Conservation (phyloP, 1,284 basidiomycete genomes). For the Pseudomicrostroma phylloplanum region DNA sequence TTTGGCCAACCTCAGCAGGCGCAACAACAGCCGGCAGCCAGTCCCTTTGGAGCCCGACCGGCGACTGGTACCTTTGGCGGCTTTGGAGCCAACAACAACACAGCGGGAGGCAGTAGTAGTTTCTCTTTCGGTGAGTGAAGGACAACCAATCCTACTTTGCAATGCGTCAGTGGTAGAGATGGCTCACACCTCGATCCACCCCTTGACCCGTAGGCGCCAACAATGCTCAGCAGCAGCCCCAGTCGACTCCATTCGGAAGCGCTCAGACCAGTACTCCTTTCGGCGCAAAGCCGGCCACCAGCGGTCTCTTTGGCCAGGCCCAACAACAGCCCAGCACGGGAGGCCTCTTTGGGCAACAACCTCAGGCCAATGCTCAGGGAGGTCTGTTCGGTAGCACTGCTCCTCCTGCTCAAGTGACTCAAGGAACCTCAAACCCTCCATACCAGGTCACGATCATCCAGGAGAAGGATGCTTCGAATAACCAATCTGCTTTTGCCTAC, state of each 20-base stretch:
- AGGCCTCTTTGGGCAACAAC: constrained; percentile 48
- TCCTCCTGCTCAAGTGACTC: constrained; percentile 12
- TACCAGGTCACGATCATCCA: constrained; percentile 6
- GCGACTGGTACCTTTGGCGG: constrained; percentile 28
- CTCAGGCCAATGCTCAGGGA: not conserved
- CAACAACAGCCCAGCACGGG: constrained; percentile 41
- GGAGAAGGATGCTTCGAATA: constrained; percentile 14
- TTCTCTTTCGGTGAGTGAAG: constrained; percentile 7
- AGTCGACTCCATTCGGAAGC: constrained; percentile 32
- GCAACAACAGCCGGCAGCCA: constrained; percentile 26
- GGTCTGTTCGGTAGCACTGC: constrained; percentile 14
- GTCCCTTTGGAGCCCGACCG: constrained; percentile 37
- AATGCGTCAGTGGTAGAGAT: too few relatives aligned
- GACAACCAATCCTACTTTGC: too few relatives aligned
- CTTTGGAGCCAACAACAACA: constrained; percentile 13
- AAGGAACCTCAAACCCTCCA: constrained; percentile 17
- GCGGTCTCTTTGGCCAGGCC: constrained; percentile 34
- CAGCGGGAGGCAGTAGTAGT: constrained; percentile 8
- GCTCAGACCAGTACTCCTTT: not conserved
- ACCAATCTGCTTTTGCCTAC: constrained; percentile 11
- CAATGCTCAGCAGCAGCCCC: constrained; percentile 27
- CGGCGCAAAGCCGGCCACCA: constrained; percentile 12
- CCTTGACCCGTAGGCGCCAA: constrained; percentile 2
- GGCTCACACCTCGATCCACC: too few relatives aligned
- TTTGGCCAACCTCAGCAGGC: constrained; percentile 33